phyloP scores from a whole-genome alignment of 2,329 filamentous ascomycete species.

The Dothiorella sarmentorum region DNA sequence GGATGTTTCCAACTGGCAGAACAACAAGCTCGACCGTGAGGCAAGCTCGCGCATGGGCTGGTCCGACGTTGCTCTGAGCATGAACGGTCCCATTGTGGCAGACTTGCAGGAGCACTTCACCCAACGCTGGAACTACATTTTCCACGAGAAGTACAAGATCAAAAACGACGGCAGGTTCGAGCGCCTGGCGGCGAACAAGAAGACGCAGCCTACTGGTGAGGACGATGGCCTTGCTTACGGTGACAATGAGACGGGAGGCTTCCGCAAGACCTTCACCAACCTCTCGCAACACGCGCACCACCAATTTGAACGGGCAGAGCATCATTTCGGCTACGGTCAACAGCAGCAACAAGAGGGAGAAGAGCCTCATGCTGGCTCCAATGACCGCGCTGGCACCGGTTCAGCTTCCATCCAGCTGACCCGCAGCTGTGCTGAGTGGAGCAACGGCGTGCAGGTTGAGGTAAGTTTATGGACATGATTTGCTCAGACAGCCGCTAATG shows the following conservation, averaged over 20 bases:
- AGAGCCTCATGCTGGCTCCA: constrained; percentile 20
- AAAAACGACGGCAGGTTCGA: constrained; percentile 51
- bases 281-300: constrained; percentile 14
- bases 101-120: constrained; percentile 76
- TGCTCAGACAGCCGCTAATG: constrained; percentile 11
- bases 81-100: constrained; percentile 70
- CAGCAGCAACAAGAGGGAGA: constrained; percentile 28
- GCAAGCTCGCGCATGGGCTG: constrained; percentile 85
- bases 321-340: constrained; percentile 25
- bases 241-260: constrained; percentile 30
- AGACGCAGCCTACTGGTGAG: constrained; percentile 30
- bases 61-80: constrained; percentile 78
- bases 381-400: constrained; percentile 20
- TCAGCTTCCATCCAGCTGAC: constrained; percentile 35
- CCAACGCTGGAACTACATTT: constrained; percentile 91
- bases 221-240: constrained; percentile 35
- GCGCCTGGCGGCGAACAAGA: constrained; percentile 24
- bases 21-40: constrained; percentile 81
- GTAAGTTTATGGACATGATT: constrained; percentile 27
- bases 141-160: constrained; percentile 71
- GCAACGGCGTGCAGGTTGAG: constrained; percentile 57
- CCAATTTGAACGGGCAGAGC: constrained; percentile 21
- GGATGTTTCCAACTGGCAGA: constrained; percentile 72
- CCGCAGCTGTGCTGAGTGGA: constrained; percentile 52
- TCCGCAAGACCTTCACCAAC: constrained; percentile 15